Base-by-base conservation (phyloP, 352 stramenopile species). In the Elongisporangium anandrum region DNA sequence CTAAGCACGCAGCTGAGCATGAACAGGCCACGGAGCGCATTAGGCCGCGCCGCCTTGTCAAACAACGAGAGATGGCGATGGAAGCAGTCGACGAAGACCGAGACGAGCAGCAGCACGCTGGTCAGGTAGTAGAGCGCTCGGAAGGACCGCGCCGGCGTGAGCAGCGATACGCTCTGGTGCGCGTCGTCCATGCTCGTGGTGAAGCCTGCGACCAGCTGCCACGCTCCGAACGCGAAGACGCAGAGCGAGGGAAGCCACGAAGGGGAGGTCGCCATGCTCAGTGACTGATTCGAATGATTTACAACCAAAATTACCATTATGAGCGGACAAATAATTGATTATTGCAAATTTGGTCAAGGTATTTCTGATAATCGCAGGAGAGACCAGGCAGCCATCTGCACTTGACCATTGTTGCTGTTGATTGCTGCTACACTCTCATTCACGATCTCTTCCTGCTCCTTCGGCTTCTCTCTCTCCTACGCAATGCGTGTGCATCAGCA, bases 61-160 rank as follows among this genome's bases (percentile, higher is more conserved):
- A 77, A 85, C 57, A 92, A 64, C 57, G 69, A 75, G 7, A 86
- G 60, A 29, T 60, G 65, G 13, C 73, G 70, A 54, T 76, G 79
- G 29, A 77, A 72, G 24, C 81, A 69, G 63, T 92, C 79, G 21
- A 45, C 34, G 13, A 9, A 45, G 34, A 45, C 34, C 34, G 34
- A 45, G 12, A 68, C 77, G 64, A 68, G 64, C 12, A 83, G 64
- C 58, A 87, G 71, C 50, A 85, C 71, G 45, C 77, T 79, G 54
- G 69, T 77, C 54, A 85, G 64, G 61, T 85, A 59, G 62, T 90
- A 87, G 68, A 92, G 87, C 56, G 66, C 47, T 58, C 73, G 76
- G 75, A 79, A 90, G 60, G 70, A 85, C 15, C 48, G 38, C 15
- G 77, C 75, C 0, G 80, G 80, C 41, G 80, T 90, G 51, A 89